phyloP scores from a whole-genome alignment of 768 basidiomycete species.

The Podaxis rugospora region DNA sequence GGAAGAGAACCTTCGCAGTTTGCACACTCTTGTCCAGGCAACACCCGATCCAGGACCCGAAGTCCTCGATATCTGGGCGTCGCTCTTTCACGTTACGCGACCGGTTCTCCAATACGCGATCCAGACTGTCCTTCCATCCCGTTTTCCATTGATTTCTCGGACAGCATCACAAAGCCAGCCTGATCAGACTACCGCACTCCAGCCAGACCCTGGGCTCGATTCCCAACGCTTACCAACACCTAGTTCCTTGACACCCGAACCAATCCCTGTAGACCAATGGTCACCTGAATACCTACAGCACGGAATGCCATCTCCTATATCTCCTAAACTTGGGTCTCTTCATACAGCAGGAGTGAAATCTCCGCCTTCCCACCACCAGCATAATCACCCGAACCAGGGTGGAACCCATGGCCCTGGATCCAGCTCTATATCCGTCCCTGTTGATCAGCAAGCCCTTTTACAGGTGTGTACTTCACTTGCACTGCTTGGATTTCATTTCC shows the following conservation, averaged over 20 bases:
- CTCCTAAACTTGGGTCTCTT: neutral
- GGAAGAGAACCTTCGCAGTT: neutral
- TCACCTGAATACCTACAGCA: neutral
- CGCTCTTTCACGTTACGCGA: conserved; percentile 1
- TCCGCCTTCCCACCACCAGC: neutral
- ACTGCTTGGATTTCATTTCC: neutral
- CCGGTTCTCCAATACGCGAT: neutral
- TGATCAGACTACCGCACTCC: neutral
- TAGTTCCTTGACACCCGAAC: conserved; percentile 13
- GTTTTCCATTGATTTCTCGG: neutral
- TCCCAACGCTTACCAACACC: conserved; percentile 15
- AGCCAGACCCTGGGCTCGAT: neutral
- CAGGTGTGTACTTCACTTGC: neutral
- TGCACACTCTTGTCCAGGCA: conserved; percentile 4
- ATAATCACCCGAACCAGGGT: neutral
- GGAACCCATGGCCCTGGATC: neutral
- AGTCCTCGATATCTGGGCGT: neutral
- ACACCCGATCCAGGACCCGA: neutral
- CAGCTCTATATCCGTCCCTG: neutral
- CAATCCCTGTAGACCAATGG: neutral
- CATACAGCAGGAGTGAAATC: neutral
- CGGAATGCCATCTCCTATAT: neutral
- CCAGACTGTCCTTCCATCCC: neutral
- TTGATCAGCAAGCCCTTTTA: neutral
- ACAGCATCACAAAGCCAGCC: neutral